Conservation (phyloP, 768 basidiomycete genomes). For the Amanita rimosa region DNA sequence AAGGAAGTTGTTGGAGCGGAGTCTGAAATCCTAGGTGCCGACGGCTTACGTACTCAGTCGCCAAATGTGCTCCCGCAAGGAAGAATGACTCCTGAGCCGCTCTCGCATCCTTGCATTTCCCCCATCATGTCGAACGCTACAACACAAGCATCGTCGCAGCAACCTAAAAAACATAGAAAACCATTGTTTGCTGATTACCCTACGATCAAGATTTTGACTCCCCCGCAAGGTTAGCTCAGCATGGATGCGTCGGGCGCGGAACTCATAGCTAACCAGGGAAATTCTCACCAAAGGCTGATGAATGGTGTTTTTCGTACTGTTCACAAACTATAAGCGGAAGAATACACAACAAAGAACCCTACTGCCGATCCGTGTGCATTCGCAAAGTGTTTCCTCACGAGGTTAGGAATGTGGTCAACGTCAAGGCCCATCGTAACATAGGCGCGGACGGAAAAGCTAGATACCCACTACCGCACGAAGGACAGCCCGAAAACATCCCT, state of each 20-base stretch:
- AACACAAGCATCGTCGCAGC: conserved; percentile 13
- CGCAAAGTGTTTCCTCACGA: conserved; percentile 61
- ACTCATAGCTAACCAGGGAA: conserved; percentile 25
- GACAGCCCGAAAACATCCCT: conserved; percentile 40
- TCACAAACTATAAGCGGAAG: conserved; percentile 47
- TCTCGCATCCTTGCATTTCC: conserved; percentile 13
- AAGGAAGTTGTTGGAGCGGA: background rate
- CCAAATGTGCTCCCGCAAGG: background rate
- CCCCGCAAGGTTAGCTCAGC: conserved; percentile 30
- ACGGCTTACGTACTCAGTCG: background rate
- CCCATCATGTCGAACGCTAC: conserved; percentile 20
- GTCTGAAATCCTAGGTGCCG: background rate
- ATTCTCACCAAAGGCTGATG: conserved; percentile 49
- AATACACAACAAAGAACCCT: conserved; percentile 35
- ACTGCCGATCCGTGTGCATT: conserved; percentile 49
- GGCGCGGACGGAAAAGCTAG: conserved; percentile 34
- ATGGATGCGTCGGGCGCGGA: background rate
- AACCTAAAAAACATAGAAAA: conserved; percentile 22
- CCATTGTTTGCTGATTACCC: conserved; percentile 36
- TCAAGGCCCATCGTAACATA: conserved; percentile 31
- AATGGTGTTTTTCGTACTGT: conserved; percentile 55
- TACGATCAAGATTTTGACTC: conserved; percentile 41
- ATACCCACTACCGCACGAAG: conserved; percentile 58
- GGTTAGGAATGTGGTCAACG: conserved; percentile 38
- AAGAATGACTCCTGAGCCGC: conserved; percentile 3